Evolutionary conservation across 1,284 basidiomycete genomes (phyloP).

Genomic region (Melanopsichium pennsylvanicum): DNA sequence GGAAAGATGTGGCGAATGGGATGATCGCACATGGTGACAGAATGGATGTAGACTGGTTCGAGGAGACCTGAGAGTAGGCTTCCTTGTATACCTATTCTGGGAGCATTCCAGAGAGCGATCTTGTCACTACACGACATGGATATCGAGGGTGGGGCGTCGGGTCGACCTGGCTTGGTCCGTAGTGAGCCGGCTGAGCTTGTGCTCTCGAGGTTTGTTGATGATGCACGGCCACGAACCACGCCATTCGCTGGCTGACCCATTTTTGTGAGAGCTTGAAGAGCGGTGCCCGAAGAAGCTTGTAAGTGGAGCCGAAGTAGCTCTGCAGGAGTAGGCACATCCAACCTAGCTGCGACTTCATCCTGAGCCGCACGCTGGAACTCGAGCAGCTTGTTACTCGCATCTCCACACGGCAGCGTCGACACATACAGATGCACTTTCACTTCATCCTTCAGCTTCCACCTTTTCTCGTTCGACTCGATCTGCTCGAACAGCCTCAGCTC

Average conservation of each 20-base stretch:
- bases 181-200: slow-evolving; percentile 4
- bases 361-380: slow-evolving; percentile 37
- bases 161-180: slow-evolving; percentile 52
- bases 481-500: slow-evolving; percentile 7
- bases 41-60: slow-evolving; percentile 29
- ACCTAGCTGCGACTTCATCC: slow-evolving; percentile 7
- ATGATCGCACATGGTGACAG: slow-evolving; percentile 33
- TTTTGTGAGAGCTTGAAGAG: neutral
- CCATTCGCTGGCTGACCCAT: neutral
- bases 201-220: neutral
- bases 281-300: neutral
- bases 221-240: slow-evolving; percentile 22
- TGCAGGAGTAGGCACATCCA: neutral
- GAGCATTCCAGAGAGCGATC: slow-evolving; percentile 42
- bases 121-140: slow-evolving; percentile 57
- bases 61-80: slow-evolving; percentile 33
- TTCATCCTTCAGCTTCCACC: slow-evolving; percentile 70
- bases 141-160: slow-evolving; percentile 47
- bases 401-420: slow-evolving; percentile 81
- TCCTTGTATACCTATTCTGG: slow-evolving; percentile 47
- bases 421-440: slow-evolving; percentile 78
- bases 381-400: slow-evolving; percentile 27
- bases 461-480: slow-evolving; percentile 14
- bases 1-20: slow-evolving; percentile 29
- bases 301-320: slow-evolving; percentile 8